Conservation (phyloP, 1,284 basidiomycete genomes). For the Ganoderma sinense region DNA sequence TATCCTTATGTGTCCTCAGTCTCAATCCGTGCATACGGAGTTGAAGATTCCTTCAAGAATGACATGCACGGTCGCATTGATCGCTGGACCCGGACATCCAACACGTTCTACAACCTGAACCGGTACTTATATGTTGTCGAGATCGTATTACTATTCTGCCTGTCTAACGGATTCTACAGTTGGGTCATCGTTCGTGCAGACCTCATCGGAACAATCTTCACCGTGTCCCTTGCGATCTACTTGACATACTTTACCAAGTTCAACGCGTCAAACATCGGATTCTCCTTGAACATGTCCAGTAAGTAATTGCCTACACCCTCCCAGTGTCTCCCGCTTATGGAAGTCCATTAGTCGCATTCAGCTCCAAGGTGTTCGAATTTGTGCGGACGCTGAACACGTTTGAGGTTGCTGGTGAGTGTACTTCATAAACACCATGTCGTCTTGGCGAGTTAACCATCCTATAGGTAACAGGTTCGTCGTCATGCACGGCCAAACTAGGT, state of each 20-base stretch:
- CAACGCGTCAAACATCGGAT: conserved; percentile 52
- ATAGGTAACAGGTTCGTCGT: conserved; percentile 55
- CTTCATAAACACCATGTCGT: not conserved
- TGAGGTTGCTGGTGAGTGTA: conserved; percentile 57
- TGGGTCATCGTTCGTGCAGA: conserved; percentile 66
- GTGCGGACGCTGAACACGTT: conserved; percentile 62
- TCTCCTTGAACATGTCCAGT: conserved; percentile 58
- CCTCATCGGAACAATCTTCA: conserved; percentile 55
- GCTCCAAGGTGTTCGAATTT: conserved; percentile 60
- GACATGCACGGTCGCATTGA: conserved; percentile 54
- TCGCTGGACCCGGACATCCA: conserved; percentile 49
- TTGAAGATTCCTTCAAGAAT: conserved; percentile 49
- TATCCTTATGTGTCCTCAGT: conserved; percentile 43
- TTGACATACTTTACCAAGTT: conserved; percentile 52
- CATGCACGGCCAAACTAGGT: not conserved
- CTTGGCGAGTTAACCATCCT: not conserved
- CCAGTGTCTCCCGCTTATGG: not conserved
- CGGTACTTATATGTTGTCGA: conserved; percentile 37
- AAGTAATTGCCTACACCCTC: conserved; percentile 7
- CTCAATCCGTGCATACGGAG: conserved; percentile 64
- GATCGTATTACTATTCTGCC: no score
- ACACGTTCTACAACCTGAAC: conserved; percentile 60
- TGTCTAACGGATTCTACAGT: conserved; percentile 37
- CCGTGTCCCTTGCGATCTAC: conserved; percentile 57
- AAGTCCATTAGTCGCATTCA: conserved; percentile 54